Evolutionary conservation across 345 rosid genomes (phyloP).

Genomic region (Erodium maritimum): DNA sequence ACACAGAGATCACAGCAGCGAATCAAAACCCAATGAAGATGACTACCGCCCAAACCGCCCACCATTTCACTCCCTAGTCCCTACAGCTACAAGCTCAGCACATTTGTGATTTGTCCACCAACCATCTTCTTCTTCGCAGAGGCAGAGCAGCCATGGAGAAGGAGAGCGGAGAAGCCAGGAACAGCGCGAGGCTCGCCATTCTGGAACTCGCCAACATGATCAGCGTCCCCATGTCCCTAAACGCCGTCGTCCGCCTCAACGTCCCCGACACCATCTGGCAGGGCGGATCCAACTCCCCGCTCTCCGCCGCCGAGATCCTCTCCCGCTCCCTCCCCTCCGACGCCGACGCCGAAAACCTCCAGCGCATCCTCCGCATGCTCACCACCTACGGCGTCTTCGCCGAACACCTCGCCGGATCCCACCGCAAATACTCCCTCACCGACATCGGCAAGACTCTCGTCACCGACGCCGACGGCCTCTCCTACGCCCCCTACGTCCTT

Average conservation of each 20-base stretch:
- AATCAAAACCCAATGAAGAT: too few species aligned
- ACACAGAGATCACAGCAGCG: too few species aligned
- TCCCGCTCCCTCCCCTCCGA: slow-evolving; percentile 22
- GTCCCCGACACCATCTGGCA: slow-evolving; percentile 83
- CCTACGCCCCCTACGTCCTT: slow-evolving; percentile 69
- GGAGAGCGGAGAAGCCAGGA: slow-evolving; percentile 39
- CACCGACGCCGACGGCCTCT: slow-evolving; percentile 55
- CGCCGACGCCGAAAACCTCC: slow-evolving; percentile 63
- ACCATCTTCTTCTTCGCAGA: too few species aligned
- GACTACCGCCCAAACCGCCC: too few species aligned
- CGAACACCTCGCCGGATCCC: slow-evolving; percentile 37
- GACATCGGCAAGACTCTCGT: slow-evolving; percentile 72
- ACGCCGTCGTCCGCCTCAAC: slow-evolving; percentile 59
- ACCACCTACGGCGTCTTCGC: slow-evolving; percentile 62
- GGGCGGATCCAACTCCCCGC: slow-evolving; percentile 55
- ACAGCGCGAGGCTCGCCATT: slow-evolving; percentile 49
- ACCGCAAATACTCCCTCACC: slow-evolving; percentile 54
- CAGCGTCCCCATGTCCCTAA: slow-evolving; percentile 87
- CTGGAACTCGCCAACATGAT: slow-evolving; percentile 84
- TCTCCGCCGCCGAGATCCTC: slow-evolving; percentile 70
- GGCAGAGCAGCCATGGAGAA: slow-evolving; percentile 22
- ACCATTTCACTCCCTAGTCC: too few species aligned
- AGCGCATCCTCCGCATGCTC: slow-evolving; percentile 80
- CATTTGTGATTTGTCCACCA: too few species aligned
- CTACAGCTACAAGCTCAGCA: too few species aligned